Base-by-base conservation (phyloP, 176 grass and related monocot species). In the Musa beccarii region DNA sequence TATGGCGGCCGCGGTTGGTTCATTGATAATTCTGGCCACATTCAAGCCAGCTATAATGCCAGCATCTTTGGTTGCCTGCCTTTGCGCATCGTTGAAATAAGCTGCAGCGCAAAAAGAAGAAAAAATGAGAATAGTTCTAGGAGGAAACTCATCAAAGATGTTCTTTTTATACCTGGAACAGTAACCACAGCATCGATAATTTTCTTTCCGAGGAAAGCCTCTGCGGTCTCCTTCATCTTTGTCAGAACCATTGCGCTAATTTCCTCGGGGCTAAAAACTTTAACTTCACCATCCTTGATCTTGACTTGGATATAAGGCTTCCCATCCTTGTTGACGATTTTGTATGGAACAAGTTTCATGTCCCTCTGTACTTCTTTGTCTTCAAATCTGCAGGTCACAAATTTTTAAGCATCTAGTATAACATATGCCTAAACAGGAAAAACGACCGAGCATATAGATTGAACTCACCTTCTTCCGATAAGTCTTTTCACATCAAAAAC, bases 11-110 rank as follows among this genome's bases (percentile, higher is more conserved):
- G 87, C 87, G 19, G 90, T 87, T 19, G 87, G 90, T 72, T 93
- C 90, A 70, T 83, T 87, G 77, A 87, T 85, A 72, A 87, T 89
- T 54, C 76, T 83, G 34, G 77, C 76, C 3, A 92, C 86, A 67
- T 89, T 92, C 63, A 92, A 62, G 23, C 90, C 90, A 25, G 84
- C 68, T 55, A 89, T 92, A 15, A 66, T 22, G 64, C 90, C 90
- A 76, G 83, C 90, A 67, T 93, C 90, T 85, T 93, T 93, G 25
- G 87, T 93, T 57, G 90, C 85, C 80, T 87, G 80, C 66, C 87
- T 82, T 53, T 89, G 87, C 52, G 87, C 85, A 79, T 93, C 87
- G 78, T 93, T 89, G 80, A 93, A 93, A 78, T 93, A 93, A 57
- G 90, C 90, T 82, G 77, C 25, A 79, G 53, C 19, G 61, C 61